Percentiles rank a stretch among this genome's conserved stretches.
phyloP scores from a whole-genome alignment of 2,329 filamentous ascomycete species.

The Ilyonectria sp. region DNA sequence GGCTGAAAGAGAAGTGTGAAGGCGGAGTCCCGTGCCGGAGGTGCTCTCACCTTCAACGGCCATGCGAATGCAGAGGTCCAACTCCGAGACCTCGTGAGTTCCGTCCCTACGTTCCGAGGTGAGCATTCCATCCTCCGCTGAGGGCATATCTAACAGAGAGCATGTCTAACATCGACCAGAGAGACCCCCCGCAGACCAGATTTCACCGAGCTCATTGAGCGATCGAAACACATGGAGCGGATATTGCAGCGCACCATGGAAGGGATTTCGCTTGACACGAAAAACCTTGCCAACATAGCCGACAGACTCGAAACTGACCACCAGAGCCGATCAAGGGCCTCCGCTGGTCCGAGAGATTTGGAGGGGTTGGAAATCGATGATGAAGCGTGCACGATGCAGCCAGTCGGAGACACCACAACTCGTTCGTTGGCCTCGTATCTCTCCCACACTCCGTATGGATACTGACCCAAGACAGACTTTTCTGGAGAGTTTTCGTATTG shows the following conservation, averaged over 20 bases:
- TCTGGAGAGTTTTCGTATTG: conserved; percentile 68
- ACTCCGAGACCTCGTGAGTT: conserved; percentile 15
- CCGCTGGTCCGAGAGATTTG: background rate
- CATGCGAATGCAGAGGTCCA: conserved; percentile 59
- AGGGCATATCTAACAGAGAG: background rate
- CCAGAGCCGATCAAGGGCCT: background rate
- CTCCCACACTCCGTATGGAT: conserved; percentile 25
- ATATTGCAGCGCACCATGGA: conserved; percentile 1
- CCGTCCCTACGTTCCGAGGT: conserved; percentile 2
- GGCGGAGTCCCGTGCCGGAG: conserved; percentile 68
- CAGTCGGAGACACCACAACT: conserved; percentile 20
- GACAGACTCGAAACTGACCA: background rate
- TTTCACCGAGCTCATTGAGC: conserved; percentile 5
- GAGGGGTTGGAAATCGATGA: conserved; percentile 2
- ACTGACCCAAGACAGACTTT: conserved; percentile 55
- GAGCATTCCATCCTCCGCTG: conserved; percentile 1
- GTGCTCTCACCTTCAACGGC: conserved; percentile 65
- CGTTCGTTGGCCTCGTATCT: conserved; percentile 1
- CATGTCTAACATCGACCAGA: background rate
- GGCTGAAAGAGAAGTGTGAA: conserved; percentile 71
- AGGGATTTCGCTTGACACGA: background rate
- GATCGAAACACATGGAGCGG: conserved; percentile 1
- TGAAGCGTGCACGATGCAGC: conserved; percentile 4
- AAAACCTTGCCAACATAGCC: background rate
- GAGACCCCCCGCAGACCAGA: background rate